Evolutionary conservation across 2,329 filamentous ascomycete genomes (phyloP).

Genomic region (Aspergillus pseudotamarii): DNA sequence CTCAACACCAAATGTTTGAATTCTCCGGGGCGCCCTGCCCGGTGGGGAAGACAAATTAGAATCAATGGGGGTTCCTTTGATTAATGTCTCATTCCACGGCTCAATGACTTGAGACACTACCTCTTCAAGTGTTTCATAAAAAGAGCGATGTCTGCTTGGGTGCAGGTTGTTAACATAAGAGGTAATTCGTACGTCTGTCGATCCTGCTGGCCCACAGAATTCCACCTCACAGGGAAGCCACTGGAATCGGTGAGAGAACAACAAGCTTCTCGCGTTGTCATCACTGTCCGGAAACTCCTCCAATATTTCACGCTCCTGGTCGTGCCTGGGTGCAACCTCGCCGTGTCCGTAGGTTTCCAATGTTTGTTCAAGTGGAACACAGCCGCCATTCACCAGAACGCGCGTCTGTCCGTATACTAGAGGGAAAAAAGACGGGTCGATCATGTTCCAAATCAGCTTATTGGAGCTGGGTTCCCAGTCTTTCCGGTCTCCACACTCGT

Average conservation of each 20-base stretch:
- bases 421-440: slow-evolving; percentile 7
- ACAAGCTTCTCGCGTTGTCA: not conserved
- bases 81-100: not conserved
- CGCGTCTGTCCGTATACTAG: not conserved
- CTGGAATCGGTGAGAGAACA: slow-evolving; percentile 15
- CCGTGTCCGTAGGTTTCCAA: not conserved
- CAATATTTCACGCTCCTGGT: not conserved
- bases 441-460: not conserved
- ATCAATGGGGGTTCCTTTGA: not conserved
- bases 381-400: not conserved
- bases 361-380: not conserved
- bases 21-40: not conserved
- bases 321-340: not conserved
- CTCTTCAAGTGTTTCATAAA: not conserved
- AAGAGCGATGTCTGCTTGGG: not conserved
- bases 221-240: slow-evolving; percentile 20
- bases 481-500: not conserved
- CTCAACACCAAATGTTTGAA: not conserved
- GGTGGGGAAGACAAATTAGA: too few relatives aligned
- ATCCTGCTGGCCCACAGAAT: slow-evolving; percentile 10
- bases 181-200: slow-evolving; percentile 10
- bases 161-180: not conserved
- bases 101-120: not conserved
- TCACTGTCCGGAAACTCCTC: not conserved
- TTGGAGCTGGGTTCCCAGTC: not conserved